Conservation (phyloP, 805 yeast species). For the Monosporozyma yasuniensis region DNA sequence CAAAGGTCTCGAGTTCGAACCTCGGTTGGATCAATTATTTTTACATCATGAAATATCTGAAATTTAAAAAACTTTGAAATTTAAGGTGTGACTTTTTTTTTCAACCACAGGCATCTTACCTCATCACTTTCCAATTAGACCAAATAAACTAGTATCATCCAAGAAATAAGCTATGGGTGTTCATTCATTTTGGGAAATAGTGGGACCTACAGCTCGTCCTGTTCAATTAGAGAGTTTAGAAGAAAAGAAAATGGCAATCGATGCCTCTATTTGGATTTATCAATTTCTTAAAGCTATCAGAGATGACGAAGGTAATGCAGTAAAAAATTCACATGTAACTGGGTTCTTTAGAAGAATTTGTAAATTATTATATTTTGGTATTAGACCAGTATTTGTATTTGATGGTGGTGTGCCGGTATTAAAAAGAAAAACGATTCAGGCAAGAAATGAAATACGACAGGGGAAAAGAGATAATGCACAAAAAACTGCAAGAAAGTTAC, state of each 20-base stretch:
- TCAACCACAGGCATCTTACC: not conserved
- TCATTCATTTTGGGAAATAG: slow-evolving; percentile 83
- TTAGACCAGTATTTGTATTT: slow-evolving; percentile 81
- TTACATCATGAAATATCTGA: not conserved
- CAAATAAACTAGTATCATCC: not conserved
- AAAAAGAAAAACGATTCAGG: slow-evolving; percentile 67
- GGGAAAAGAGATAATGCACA: slow-evolving; percentile 63
- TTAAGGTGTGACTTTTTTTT: not conserved
- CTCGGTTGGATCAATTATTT: slow-evolving; percentile 28
- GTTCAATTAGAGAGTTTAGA: slow-evolving; percentile 79
- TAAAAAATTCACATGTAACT: slow-evolving; percentile 78
- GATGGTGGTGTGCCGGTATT: slow-evolving; percentile 91
- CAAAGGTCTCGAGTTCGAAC: slow-evolving; percentile 35
- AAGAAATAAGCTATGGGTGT: slow-evolving; percentile 66
- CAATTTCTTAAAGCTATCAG: slow-evolving; percentile 93
- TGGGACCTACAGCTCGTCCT: slow-evolving; percentile 85
- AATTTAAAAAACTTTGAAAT: not conserved
- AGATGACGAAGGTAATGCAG: slow-evolving; percentile 69
- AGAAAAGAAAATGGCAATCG: slow-evolving; percentile 78
- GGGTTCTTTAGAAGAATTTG: slow-evolving; percentile 94
- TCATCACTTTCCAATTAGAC: not conserved
- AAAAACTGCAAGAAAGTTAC: slow-evolving; percentile 67
- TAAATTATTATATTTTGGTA: slow-evolving; percentile 79
- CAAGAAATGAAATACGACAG: slow-evolving; percentile 63
- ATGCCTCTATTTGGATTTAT: slow-evolving; percentile 97